Evolutionary conservation across 1,284 basidiomycete species (phyloP).

Genomic region (Sporisorium scitamineum): DNA sequence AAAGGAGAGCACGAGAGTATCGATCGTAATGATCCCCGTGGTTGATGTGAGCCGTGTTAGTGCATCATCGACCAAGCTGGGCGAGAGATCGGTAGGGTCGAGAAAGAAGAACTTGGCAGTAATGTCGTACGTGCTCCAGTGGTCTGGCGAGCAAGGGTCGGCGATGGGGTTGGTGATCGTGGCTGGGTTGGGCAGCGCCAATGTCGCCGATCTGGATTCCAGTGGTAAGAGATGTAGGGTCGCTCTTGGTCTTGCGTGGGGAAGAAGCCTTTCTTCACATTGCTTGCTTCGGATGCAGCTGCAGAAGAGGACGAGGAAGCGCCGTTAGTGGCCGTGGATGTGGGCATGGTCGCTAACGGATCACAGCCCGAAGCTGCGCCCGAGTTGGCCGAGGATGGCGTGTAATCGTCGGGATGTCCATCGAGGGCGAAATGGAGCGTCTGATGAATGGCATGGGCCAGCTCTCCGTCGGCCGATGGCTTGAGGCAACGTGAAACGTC

Average conservation of each 20-base stretch:
- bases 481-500: slow-evolving; percentile 59
- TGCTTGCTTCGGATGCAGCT: background rate
- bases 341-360: slow-evolving; percentile 41
- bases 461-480: slow-evolving; percentile 59
- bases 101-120: slow-evolving; percentile 65
- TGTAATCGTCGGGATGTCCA: slow-evolving; percentile 59
- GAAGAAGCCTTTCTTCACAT: slow-evolving; percentile 51
- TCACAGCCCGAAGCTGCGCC: slow-evolving; percentile 32
- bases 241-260: slow-evolving; percentile 38
- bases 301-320: slow-evolving; percentile 11
- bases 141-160: slow-evolving; percentile 55
- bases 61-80: slow-evolving; percentile 52
- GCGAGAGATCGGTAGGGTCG: slow-evolving; percentile 23
- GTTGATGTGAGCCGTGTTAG: slow-evolving; percentile 48
- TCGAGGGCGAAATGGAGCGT: slow-evolving; percentile 64
- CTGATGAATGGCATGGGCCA: slow-evolving; percentile 63
- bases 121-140: slow-evolving; percentile 56
- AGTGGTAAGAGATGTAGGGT: slow-evolving; percentile 60
- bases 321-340: slow-evolving; percentile 6
- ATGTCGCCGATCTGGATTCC: slow-evolving; percentile 23
- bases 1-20: slow-evolving; percentile 57
- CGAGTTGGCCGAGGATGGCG: slow-evolving; percentile 17
- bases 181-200: slow-evolving; percentile 55
- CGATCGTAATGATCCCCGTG: slow-evolving; percentile 59
- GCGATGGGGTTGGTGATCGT: slow-evolving; percentile 56